These are phyloP conservation scores for Thyridium curvatum DNA, from an alignment of 2,329 filamentous ascomycete species.

Conservation along the genomic window DNA sequence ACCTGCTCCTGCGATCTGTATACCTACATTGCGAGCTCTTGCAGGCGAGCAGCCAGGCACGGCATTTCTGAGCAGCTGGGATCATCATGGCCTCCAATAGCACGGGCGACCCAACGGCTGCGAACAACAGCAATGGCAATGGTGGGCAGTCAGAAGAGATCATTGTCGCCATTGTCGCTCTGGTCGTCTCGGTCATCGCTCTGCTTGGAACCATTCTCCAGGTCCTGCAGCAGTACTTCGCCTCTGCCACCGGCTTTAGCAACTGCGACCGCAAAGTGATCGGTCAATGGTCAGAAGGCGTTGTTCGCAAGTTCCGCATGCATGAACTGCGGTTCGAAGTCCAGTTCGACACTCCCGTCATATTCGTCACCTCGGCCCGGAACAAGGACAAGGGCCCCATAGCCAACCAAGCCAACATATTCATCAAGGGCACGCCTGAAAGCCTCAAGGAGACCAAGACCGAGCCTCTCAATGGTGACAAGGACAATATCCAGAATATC, in stretches of 20 bases:
- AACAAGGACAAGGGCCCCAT: constrained; percentile 28
- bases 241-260: constrained; percentile 40
- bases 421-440: constrained; percentile 29
- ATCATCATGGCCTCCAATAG: too few species aligned
- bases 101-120: too few species aligned
- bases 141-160: too few species aligned
- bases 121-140: too few species aligned
- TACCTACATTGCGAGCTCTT: too few species aligned
- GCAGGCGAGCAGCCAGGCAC: too few species aligned
- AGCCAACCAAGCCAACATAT: constrained; percentile 19
- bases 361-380: constrained; percentile 37
- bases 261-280: constrained; percentile 40
- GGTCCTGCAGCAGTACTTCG: constrained; percentile 42
- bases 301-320: constrained; percentile 29
- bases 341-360: constrained; percentile 39
- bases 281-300: constrained; percentile 35
- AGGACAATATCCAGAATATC: not conserved
- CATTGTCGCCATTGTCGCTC: constrained; percentile 33
- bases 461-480: constrained; percentile 15
- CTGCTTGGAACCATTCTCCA: constrained; percentile 37
- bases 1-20: too few species aligned
- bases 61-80: too few species aligned
- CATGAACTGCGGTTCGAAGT: constrained; percentile 43
- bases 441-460: constrained; percentile 18
- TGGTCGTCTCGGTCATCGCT: constrained; percentile 40